Conservation (phyloP, 805 yeast genomes). For the Zygosaccharomyces kombuchaensis region DNA sequence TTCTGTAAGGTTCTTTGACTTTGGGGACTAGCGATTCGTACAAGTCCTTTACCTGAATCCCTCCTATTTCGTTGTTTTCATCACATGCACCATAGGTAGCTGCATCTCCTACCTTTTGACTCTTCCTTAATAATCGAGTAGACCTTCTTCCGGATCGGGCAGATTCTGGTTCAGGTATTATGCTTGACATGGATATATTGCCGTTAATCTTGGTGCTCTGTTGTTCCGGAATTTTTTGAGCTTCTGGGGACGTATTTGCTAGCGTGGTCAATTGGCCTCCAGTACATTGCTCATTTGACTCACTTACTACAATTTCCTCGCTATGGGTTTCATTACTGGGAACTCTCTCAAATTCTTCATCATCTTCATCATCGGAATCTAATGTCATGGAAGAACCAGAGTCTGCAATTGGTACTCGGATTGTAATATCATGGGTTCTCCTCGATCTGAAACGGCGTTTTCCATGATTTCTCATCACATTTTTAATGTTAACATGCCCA, state of each 20-base stretch:
- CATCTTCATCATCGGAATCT: slow-evolving; percentile 7
- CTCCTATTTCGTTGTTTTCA: slow-evolving; percentile 8
- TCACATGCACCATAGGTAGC: slow-evolving; percentile 5
- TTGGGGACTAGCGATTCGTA: slow-evolving; percentile 33
- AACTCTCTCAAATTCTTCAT: slow-evolving; percentile 2
- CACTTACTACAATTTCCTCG: too few species aligned
- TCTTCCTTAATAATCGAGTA: slow-evolving; percentile 22
- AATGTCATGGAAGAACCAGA: slow-evolving; percentile 7
- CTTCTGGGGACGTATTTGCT: not conserved
- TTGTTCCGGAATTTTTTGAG: not conserved
- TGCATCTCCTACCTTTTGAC: slow-evolving; percentile 4
- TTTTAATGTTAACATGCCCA: slow-evolving; percentile 32
- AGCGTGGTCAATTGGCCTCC: not conserved
- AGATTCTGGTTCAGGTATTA: slow-evolving; percentile 8
- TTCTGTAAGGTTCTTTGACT: slow-evolving; percentile 28
- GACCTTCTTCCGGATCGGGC: slow-evolving; percentile 25
- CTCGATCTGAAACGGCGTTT: slow-evolving; percentile 26
- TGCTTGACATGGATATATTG: slow-evolving; percentile 16
- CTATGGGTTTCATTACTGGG: not conserved
- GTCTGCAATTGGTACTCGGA: slow-evolving; percentile 7
- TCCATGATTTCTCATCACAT: slow-evolving; percentile 27
- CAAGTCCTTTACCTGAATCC: slow-evolving; percentile 23
- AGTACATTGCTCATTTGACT: too few species aligned
- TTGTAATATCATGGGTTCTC: slow-evolving; percentile 3
- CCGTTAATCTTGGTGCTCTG: slow-evolving; percentile 7